A percentile compares a stretch with the other conserved stretches of the same genome.
phyloP scores from a whole-genome alignment of 208 protist genomes.

The Trypanosoma theileri region DNA sequence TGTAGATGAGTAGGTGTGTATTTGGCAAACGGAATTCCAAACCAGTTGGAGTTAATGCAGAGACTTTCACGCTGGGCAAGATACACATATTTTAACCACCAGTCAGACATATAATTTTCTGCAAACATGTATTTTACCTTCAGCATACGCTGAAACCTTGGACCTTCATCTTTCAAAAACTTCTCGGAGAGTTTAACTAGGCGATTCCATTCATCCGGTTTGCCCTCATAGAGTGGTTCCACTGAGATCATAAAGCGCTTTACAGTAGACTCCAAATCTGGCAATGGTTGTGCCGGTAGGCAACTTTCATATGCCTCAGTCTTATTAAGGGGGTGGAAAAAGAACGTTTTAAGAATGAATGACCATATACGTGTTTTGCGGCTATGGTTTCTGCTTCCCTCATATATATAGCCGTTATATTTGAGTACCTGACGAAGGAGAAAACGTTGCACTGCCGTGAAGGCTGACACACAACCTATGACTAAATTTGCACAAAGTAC shows the following conservation, averaged over 20 bases:
- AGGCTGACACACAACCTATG: conserved; percentile 44
- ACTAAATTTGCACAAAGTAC: conserved; percentile 47
- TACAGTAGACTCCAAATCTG: conserved; percentile 68
- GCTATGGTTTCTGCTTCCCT: conserved; percentile 30
- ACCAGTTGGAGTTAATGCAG: conserved; percentile 92
- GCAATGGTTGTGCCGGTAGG: conserved; percentile 79
- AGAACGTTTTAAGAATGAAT: conserved; percentile 49
- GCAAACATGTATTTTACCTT: conserved; percentile 63
- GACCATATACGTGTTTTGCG: conserved; percentile 61
- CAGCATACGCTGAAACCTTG: conserved; percentile 68
- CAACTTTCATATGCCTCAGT: conserved; percentile 72
- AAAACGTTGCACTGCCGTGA: conserved; percentile 51
- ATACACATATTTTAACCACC: conserved; percentile 90
- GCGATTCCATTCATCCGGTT: conserved; percentile 34
- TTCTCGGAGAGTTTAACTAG: conserved; percentile 41
- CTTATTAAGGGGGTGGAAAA: conserved; percentile 41
- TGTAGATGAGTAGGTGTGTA: conserved; percentile 49
- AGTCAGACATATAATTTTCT: conserved; percentile 84
- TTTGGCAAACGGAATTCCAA: conserved; percentile 64
- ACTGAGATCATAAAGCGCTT: conserved; percentile 61
- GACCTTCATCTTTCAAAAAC: conserved; percentile 79
- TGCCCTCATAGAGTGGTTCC: conserved; percentile 40
- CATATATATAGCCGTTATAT: conserved; percentile 74
- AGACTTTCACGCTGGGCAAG: conserved; percentile 69
- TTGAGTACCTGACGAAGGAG: conserved; percentile 62